phyloP scores from a whole-genome alignment of 2,329 filamentous ascomycete genomes.

The Ophiostoma novo-ulmi region DNA sequence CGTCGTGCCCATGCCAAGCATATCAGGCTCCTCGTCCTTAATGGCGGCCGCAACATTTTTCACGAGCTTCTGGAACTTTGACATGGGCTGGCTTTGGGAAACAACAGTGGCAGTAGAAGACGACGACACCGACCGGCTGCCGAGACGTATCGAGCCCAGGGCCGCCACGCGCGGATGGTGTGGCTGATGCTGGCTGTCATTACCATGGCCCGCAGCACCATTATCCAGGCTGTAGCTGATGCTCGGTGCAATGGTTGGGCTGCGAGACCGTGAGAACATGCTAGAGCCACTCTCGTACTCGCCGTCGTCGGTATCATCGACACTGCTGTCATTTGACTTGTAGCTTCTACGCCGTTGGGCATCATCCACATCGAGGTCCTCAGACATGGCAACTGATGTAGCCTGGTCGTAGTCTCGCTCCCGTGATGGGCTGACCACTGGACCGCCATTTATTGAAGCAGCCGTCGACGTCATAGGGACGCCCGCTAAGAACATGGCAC shows the following conservation, averaged over 20 bases:
- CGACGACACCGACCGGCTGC: conserved; percentile 25
- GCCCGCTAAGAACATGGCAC: conserved; percentile 32
- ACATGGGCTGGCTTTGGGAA: conserved; percentile 36
- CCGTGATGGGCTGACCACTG: not conserved
- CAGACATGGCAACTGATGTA: conserved; percentile 37
- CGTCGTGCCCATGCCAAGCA: conserved; percentile 24
- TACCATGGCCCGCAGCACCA: conserved; percentile 16
- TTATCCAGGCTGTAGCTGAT: conserved; percentile 21
- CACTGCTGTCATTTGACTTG: conserved; percentile 41
- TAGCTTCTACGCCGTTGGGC: conserved; percentile 42
- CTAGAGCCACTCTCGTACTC: conserved; percentile 42
- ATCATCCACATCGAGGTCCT: conserved; percentile 49
- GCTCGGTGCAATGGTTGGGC: conserved; percentile 47
- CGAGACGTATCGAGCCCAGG: conserved; percentile 20
- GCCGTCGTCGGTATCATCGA: conserved; percentile 44
- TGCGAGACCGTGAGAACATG: conserved; percentile 57
- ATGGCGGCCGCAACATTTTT: conserved; percentile 40
- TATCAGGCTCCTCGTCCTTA: conserved; percentile 30
- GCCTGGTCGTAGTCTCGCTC: conserved; percentile 20
- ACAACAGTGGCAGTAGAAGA: conserved; percentile 29
- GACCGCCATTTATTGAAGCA: not conserved
- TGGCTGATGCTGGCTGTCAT: conserved; percentile 24
- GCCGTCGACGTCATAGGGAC: conserved; percentile 20
- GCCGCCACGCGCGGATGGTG: conserved; percentile 27
- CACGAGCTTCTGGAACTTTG: conserved; percentile 46